A percentile compares a stretch with the other conserved stretches of the same genome.
Evolutionary conservation across 352 stramenopile genomes (phyloP).

Genomic region (Blastocystis hominis): DNA sequence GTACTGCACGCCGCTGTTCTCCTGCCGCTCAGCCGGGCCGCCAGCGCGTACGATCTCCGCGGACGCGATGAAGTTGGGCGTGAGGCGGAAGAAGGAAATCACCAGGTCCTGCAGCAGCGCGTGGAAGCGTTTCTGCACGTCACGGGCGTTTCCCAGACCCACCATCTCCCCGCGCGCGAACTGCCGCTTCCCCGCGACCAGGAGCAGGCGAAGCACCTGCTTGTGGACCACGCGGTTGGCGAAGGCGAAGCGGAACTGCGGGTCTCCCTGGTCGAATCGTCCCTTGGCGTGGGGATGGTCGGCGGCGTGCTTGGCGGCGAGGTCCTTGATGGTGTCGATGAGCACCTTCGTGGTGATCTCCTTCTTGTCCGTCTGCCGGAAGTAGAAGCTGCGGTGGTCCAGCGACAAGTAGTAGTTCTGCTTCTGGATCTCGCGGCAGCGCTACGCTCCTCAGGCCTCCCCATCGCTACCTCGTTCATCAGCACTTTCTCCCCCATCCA

Average conservation of each 20-base stretch:
- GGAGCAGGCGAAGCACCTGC: neutral
- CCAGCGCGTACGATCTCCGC: neutral
- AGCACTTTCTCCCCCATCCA: conserved; percentile 80
- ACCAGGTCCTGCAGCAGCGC: neutral
- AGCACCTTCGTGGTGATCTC: conserved; percentile 85
- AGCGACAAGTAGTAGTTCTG: conserved; percentile 96
- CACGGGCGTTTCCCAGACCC: neutral
- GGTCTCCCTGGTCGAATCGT: neutral
- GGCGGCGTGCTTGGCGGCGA: neutral
- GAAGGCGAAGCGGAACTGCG: neutral
- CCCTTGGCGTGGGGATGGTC: neutral
- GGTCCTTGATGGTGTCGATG: conserved; percentile 65
- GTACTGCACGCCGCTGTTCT: conserved; percentile 41
- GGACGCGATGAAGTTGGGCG: neutral
- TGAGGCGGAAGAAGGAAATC: neutral
- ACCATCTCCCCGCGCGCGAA: neutral
- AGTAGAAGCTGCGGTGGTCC: conserved; percentile 96
- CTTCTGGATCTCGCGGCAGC: conserved; percentile 77
- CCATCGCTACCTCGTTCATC: conserved; percentile 89
- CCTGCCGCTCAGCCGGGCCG: neutral
- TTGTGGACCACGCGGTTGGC: conserved; percentile 7
- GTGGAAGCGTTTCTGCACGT: neutral
- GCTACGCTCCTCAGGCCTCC: neutral
- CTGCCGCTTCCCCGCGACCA: conserved; percentile 2
- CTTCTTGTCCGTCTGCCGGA: conserved; percentile 94